These are phyloP conservation scores for Coniferiporia sulphurascens DNA, from an alignment of 1,284 basidiomycete species.

Conservation along the genomic window DNA sequence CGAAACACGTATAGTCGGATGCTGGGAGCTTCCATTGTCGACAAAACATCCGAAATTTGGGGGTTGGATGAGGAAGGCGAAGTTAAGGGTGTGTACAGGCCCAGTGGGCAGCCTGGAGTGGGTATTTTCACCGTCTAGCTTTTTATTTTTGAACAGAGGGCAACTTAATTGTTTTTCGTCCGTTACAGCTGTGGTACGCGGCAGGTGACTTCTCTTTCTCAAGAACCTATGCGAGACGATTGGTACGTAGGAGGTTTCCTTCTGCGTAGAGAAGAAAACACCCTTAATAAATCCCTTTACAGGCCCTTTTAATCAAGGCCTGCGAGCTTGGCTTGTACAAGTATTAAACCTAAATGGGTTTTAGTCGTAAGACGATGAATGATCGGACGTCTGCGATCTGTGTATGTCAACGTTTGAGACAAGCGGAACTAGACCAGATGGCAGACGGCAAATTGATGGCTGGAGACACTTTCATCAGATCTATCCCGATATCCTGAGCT, in stretches of 20 bases:
- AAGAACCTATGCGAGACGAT: conserved; percentile 17
- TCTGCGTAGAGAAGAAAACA: background rate
- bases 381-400: too few species aligned
- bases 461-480: too few species aligned
- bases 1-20: conserved; percentile 4
- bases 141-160: background rate
- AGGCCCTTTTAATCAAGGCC: background rate
- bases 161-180: background rate
- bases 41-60: conserved; percentile 21
- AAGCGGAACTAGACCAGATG: too few species aligned
- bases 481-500: too few species aligned
- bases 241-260: background rate
- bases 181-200: conserved; percentile 32
- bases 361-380: too few species aligned
- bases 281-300: background rate
- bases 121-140: background rate
- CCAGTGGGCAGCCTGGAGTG: conserved; percentile 32
- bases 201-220: conserved; percentile 31
- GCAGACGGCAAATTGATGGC: too few species aligned
- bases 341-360: background rate
- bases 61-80: conserved; percentile 27
- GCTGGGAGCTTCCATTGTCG: conserved; percentile 25
- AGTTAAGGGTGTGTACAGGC: conserved; percentile 22
- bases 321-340: background rate
- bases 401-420: too few species aligned